Conservation (phyloP, 208 protist genomes). For the Leishmania arabica region DNA sequence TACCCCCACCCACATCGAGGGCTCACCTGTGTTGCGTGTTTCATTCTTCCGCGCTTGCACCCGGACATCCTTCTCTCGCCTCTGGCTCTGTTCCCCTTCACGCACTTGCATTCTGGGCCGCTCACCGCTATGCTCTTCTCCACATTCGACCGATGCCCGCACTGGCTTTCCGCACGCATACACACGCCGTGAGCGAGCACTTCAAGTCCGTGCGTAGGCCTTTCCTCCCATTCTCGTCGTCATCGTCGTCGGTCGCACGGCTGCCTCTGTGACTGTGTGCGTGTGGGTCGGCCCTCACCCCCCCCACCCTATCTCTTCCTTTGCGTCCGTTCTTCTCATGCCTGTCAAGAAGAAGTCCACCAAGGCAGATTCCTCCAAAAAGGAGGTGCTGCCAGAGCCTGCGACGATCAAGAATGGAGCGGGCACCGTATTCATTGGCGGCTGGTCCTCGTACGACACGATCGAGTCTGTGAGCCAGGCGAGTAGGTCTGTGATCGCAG, state of each 20-base stretch:
- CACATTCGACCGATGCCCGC: not conserved
- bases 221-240: not conserved
- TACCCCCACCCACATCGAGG: not conserved
- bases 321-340: slow-evolving; percentile 9
- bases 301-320: not conserved
- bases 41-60: no score
- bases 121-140: not conserved
- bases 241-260: not conserved
- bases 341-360: slow-evolving; percentile 36
- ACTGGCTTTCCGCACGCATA: not conserved
- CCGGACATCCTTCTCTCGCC: not conserved
- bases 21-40: not conserved
- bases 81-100: not conserved
- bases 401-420: slow-evolving; percentile 52
- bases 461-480: slow-evolving; percentile 64
- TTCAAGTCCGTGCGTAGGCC: not conserved
- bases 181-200: not conserved
- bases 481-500: slow-evolving; percentile 39
- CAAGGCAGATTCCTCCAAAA: slow-evolving; percentile 41
- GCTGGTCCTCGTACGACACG: slow-evolving; percentile 66
- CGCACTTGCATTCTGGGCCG: not conserved
- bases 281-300: not conserved
- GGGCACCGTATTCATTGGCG: slow-evolving; percentile 73
- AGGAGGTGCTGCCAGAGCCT: slow-evolving; percentile 76
- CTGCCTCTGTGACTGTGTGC: not conserved